Evolutionary conservation across 2,329 filamentous ascomycete genomes (phyloP), one percentile per base, ranked within the genome.

Genomic region (Aspergillus fumigatiaffinis): DNA sequence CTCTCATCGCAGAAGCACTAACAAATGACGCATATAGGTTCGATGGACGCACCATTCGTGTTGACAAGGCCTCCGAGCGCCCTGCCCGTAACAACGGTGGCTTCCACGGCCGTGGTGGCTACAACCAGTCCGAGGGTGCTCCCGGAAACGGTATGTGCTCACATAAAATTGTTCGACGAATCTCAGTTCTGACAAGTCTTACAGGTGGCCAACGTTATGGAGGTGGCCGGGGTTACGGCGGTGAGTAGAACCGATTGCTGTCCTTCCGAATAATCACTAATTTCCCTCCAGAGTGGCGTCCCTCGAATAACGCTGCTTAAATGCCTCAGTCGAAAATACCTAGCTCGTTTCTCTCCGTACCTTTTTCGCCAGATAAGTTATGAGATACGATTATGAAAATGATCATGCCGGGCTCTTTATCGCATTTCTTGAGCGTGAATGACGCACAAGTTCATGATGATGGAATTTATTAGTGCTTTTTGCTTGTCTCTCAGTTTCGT

Each of bases 21-120:
- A 61, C 56, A 53, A 20, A 55, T 51, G 66, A 53, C 53, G 61
- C 26, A 38, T 51, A 52, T 65, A 96, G 92, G 69, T 96, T 97
- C 76, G 92, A 97, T 76, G 93, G 93, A 63, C 91, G 93, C 68
- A 87, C 85, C 64, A 97, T 99, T 74, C 92, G 93, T 67, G 93
- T 99, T 64, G 93, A 97, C 79, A 96, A 92, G 77, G 94, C 92
- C 60, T 92, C 91, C 57, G 92, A 97, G 76, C 88, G 87, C 64
- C 81, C 85, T 56, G 83, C 83, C 53, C 83, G 86, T 53, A 80
- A 80, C 52, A 80, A 83, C 53, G 76, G 77, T 54, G 76, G 77
- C 59, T 76, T 72, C 68, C 72, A 74, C 54, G 75, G 75, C 52
- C 76, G 79, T 55, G 73, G 78, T 62, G 77, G 77, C 60, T 78